phyloP scores from a whole-genome alignment of 768 basidiomycete species.

The Boletus coccyginus region DNA sequence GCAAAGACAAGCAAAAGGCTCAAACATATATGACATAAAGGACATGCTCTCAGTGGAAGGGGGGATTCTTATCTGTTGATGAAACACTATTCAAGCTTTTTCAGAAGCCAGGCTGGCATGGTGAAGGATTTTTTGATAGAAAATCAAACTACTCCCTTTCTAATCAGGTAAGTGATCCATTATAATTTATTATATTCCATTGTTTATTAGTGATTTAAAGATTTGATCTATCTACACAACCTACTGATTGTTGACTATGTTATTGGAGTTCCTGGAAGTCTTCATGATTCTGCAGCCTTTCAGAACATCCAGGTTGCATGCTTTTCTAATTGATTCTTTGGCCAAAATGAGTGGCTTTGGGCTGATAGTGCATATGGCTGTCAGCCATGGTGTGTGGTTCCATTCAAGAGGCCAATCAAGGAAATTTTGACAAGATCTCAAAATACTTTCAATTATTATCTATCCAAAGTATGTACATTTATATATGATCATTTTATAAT shows the following conservation, averaged over 20 bases:
- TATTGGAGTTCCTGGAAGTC: conserved; percentile 13
- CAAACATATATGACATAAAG: too few species aligned
- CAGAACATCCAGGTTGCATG: background rate
- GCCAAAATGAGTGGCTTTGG: conserved; percentile 16
- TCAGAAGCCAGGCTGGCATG: conserved; percentile 19
- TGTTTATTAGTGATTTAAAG: background rate
- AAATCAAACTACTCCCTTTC: conserved; percentile 14
- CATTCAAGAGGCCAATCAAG: conserved; percentile 22
- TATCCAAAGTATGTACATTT: conserved; percentile 18
- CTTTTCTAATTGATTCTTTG: background rate
- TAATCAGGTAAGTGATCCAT: conserved; percentile 7
- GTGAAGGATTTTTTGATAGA: conserved; percentile 12
- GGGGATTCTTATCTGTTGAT: conserved; percentile 9
- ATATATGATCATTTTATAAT: background rate
- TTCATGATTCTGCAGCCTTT: conserved; percentile 13
- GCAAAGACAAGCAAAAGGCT: background rate
- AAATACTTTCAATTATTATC: conserved; percentile 21
- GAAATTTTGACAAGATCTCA: conserved; percentile 15
- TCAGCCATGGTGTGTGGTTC: conserved; percentile 24
- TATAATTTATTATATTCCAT: background rate
- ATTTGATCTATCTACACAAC: conserved; percentile 12
- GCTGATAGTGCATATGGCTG: conserved; percentile 15
- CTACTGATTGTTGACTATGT: conserved; percentile 13
- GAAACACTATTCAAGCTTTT: conserved; percentile 13
- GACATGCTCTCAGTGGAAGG: too few species aligned